Evolutionary conservation across 768 basidiomycete genomes (phyloP).

Genomic region (Leccinum ochraceum): DNA sequence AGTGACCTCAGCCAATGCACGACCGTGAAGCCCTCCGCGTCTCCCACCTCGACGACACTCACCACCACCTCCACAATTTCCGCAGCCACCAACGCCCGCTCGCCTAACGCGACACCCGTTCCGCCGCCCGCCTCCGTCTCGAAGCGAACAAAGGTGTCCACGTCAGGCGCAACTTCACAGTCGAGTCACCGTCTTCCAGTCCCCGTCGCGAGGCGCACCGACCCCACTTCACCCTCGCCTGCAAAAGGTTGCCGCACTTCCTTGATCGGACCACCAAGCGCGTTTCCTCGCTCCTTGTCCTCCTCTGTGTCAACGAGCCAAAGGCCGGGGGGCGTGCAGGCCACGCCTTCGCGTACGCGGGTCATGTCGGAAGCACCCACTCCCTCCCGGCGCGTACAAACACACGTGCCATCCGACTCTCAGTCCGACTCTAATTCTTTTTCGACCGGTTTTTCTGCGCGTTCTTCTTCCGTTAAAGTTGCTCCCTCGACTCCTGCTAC

Average conservation of each 20-base stretch:
- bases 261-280: constrained; percentile 31
- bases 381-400: constrained; percentile 26
- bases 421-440: constrained; percentile 30
- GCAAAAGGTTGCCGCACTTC: constrained; percentile 29
- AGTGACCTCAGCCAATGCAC: constrained; percentile 50
- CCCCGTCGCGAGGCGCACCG: constrained; percentile 32
- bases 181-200: constrained; percentile 41
- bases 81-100: constrained; percentile 32
- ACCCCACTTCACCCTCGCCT: constrained; percentile 31
- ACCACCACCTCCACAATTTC: constrained; percentile 32
- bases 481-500: constrained; percentile 43
- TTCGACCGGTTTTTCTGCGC: constrained; percentile 22
- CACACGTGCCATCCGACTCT: constrained; percentile 22
- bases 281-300: constrained; percentile 23
- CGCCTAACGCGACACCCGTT: constrained; percentile 54
- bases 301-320: constrained; percentile 21
- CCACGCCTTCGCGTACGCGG: constrained; percentile 41
- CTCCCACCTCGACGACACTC: constrained; percentile 28
- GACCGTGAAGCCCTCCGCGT: constrained; percentile 43
- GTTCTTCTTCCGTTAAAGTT: constrained; percentile 40
- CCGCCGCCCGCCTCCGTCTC: constrained; percentile 35
- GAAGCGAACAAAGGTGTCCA: constrained; percentile 41
- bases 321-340: constrained; percentile 26
- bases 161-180: constrained; percentile 38
- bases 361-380: constrained; percentile 45